Conservation (phyloP, 2,329 filamentous ascomycete genomes). For the Colletotrichum cuscutae region DNA sequence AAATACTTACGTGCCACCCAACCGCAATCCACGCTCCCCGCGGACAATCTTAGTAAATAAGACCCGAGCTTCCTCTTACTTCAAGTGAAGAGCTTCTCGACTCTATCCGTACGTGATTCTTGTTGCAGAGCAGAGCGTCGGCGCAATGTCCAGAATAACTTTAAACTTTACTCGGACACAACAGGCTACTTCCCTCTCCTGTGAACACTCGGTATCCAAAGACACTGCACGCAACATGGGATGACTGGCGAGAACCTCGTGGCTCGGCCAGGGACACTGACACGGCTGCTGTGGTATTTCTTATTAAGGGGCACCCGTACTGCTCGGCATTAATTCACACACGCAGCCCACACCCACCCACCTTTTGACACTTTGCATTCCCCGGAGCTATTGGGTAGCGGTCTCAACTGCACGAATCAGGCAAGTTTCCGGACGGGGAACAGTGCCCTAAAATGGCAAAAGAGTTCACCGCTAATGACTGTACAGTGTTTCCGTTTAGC, state of each 20-base stretch:
- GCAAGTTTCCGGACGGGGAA: conserved; percentile 4
- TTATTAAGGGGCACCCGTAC: background rate
- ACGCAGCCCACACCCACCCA: background rate
- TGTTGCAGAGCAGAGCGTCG: background rate
- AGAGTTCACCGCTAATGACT: background rate
- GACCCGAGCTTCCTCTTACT: background rate
- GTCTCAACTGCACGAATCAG: conserved; percentile 22
- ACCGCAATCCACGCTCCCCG: background rate
- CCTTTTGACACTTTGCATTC: background rate
- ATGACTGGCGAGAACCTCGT: background rate
- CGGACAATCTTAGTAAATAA: background rate
- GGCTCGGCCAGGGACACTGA: background rate
- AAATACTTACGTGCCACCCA: background rate
- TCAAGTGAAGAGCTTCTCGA: background rate
- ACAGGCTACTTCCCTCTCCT: background rate
- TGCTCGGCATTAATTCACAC: background rate
- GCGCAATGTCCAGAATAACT: background rate
- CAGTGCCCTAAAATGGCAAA: conserved; percentile 7
- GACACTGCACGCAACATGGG: background rate
- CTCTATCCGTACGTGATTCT: background rate
- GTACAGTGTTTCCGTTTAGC: background rate
- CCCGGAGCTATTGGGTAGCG: conserved; percentile 4
- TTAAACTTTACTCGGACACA: background rate
- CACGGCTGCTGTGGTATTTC: background rate
- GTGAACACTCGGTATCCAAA: no score